phyloP scores from a whole-genome alignment of 257 asterid species.

The Plectranthus barbatus region DNA sequence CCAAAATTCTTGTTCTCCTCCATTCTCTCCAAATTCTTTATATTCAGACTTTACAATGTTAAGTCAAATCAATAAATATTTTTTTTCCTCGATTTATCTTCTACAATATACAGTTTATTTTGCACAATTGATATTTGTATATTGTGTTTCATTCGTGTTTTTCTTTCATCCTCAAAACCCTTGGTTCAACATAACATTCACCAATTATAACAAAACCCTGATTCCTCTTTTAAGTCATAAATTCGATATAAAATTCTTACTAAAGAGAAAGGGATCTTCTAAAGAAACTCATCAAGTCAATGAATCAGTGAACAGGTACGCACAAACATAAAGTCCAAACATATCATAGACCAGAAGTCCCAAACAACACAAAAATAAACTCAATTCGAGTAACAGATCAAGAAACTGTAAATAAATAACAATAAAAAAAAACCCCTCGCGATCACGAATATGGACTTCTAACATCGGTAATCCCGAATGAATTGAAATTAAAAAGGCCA shows the following conservation, averaged over 20 bases:
- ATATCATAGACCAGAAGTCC: neutral
- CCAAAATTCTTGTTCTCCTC: no score
- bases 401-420: neutral
- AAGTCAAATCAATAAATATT: neutral
- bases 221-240: neutral
- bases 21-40: neutral
- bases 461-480: neutral
- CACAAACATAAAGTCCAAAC: neutral
- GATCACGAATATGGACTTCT: neutral
- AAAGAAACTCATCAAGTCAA: conserved; percentile 5
- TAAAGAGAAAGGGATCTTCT: neutral
- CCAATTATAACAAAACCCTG: neutral
- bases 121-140: neutral
- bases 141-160: neutral
- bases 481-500: neutral
- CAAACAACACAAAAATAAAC: neutral
- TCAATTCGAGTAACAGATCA: conserved; percentile 16
- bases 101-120: neutral
- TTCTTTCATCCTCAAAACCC: neutral
- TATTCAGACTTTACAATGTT: neutral
- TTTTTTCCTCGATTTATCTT: neutral
- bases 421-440: neutral
- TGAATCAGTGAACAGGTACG: neutral
- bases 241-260: neutral
- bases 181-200: neutral